These are phyloP conservation scores for Penicillium lagena DNA, from an alignment of 495 filamentous ascomycete genomes.

Conservation along the genomic window DNA sequence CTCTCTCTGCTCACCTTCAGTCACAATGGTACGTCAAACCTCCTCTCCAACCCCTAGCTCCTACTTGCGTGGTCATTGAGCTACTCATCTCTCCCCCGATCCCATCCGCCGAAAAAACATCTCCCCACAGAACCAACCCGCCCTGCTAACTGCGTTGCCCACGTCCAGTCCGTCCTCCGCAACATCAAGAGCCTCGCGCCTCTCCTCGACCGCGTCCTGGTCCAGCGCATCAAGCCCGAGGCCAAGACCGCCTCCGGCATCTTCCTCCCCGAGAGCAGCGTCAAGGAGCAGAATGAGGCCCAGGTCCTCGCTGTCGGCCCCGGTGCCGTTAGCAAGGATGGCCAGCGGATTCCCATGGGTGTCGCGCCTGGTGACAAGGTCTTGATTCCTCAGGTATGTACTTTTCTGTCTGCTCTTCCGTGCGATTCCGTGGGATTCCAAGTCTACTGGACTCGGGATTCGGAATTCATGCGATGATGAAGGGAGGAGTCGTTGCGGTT, in stretches of 20 bases:
- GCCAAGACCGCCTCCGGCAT: constrained; percentile 92
- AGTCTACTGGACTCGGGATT: background rate
- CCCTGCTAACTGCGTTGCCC: background rate
- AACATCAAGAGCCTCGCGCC: constrained; percentile 93
- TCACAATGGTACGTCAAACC: constrained; percentile 23
- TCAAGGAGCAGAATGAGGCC: constrained; percentile 98
- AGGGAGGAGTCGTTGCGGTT: background rate
- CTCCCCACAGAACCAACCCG: too few relatives aligned
- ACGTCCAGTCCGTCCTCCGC: constrained; percentile 60
- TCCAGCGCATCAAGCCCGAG: constrained; percentile 97
- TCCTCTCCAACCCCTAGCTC: too few relatives aligned
- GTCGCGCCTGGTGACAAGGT: constrained; percentile 85
- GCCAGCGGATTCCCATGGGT: constrained; percentile 74
- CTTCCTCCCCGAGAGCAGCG: constrained; percentile 92
- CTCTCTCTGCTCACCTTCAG: background rate
- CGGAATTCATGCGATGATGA: background rate
- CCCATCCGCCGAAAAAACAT: too few relatives aligned
- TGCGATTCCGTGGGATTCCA: too few relatives aligned
- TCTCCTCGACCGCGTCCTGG: constrained; percentile 95
- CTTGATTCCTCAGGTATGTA: constrained; percentile 87
- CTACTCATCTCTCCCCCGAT: too few relatives aligned
- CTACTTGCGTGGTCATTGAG: too few relatives aligned
- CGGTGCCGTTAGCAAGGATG: constrained; percentile 77
- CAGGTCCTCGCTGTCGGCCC: constrained; percentile 93
- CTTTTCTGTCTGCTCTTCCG: background rate